These are phyloP conservation scores for Podaxis sp. DNA, from an alignment of 768 basidiomycete species.

Conservation along the genomic window DNA sequence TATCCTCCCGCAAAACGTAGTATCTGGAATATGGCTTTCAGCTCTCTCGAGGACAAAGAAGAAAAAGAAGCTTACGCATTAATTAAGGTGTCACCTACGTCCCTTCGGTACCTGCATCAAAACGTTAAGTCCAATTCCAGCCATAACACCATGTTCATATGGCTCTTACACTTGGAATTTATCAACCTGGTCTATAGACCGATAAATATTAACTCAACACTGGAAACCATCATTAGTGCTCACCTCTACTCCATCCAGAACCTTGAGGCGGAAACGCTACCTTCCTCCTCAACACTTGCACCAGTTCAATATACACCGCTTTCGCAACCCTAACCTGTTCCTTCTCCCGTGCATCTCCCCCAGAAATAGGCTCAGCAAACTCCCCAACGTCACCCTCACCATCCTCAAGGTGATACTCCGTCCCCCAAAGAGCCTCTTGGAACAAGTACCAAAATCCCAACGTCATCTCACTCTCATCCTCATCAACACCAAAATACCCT, in stretches of 20 bases:
- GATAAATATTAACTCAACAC: conserved; percentile 8
- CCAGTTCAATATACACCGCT: conserved; percentile 75
- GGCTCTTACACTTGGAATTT: conserved; percentile 69
- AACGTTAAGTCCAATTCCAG: background rate
- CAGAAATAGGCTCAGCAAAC: conserved; percentile 17
- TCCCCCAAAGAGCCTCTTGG: conserved; percentile 81
- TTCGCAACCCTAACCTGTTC: conserved; percentile 56
- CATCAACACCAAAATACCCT: conserved; percentile 77
- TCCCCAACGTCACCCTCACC: conserved; percentile 30
- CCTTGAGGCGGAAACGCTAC: conserved; percentile 61
- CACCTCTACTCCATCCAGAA: conserved; percentile 68
- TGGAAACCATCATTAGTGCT: conserved; percentile 14
- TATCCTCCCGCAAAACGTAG: conserved; percentile 81
- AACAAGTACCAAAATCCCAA: conserved; percentile 88
- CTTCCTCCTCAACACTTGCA: conserved; percentile 67
- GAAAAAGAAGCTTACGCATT: conserved; percentile 60
- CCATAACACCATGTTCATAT: background rate
- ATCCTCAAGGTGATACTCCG: conserved; percentile 44
- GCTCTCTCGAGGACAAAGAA: background rate
- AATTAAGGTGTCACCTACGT: conserved; percentile 83
- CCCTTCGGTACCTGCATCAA: conserved; percentile 64
- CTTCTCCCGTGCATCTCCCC: conserved; percentile 19
- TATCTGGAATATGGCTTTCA: conserved; percentile 43
- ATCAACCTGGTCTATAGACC: conserved; percentile 65
- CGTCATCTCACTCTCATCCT: conserved; percentile 84